phyloP scores from a whole-genome alignment of 2,329 filamentous ascomycete genomes.

The Zarea fungicola region DNA sequence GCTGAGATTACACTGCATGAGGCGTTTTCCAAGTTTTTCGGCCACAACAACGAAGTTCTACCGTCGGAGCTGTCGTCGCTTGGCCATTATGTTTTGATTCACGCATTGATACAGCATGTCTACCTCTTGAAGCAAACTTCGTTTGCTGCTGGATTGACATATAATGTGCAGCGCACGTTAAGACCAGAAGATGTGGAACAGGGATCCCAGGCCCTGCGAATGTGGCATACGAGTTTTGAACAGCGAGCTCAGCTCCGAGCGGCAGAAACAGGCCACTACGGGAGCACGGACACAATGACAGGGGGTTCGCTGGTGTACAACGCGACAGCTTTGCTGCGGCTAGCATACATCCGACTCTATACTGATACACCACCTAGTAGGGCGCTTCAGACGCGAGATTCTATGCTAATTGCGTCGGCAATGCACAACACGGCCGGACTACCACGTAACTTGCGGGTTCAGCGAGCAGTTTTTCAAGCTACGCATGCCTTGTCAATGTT shows the following conservation, averaged over 20 bases:
- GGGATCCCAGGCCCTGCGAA: conserved; percentile 47
- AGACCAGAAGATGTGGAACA: conserved; percentile 53
- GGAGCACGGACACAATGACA: conserved; percentile 44
- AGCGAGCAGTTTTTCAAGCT: conserved; percentile 60
- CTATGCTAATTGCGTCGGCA: conserved; percentile 54
- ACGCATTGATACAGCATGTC: conserved; percentile 67
- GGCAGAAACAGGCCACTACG: conserved; percentile 42
- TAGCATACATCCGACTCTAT: conserved; percentile 61
- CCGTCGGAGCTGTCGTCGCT: conserved; percentile 51
- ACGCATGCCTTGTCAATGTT: conserved; percentile 64
- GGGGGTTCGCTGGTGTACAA: conserved; percentile 63
- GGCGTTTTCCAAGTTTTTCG: conserved; percentile 50
- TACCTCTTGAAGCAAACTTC: conserved; percentile 63
- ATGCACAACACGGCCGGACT: conserved; percentile 55
- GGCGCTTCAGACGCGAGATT: conserved; percentile 60
- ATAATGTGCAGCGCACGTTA: conserved; percentile 45
- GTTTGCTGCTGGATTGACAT: conserved; percentile 43
- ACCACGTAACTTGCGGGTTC: conserved; percentile 53
- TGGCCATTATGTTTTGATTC: conserved; percentile 67
- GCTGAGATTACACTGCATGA: conserved; percentile 53
- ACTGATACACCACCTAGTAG: conserved; percentile 59
- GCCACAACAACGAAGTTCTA: conserved; percentile 43
- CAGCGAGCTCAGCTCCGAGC: conserved; percentile 48
- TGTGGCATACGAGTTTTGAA: conserved; percentile 57
- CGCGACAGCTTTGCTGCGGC: conserved; percentile 54